Evolutionary conservation across 352 stramenopile genomes (phyloP).

Genomic region (Phytophthora ohioensis): DNA sequence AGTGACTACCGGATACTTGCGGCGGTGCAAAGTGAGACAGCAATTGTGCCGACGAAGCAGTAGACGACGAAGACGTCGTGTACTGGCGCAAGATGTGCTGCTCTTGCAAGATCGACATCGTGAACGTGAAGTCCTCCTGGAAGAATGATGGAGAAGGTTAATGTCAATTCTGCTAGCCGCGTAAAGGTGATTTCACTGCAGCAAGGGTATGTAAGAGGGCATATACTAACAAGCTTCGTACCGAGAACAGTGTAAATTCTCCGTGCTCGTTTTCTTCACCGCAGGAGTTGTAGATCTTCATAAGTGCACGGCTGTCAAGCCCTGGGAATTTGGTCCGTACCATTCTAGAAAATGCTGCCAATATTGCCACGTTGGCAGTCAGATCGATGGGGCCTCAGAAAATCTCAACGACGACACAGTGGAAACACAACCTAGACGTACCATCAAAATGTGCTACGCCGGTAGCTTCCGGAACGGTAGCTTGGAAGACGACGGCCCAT

Average conservation of each 20-base stretch:
- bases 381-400: not conserved
- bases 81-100: slow-evolving; percentile 53
- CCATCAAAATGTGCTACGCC: slow-evolving; percentile 70
- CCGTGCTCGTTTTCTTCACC: slow-evolving; percentile 86
- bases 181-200: not conserved
- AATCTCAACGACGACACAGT: not conserved
- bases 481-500: slow-evolving; percentile 70
- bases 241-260: slow-evolving; percentile 70
- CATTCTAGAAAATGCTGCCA: slow-evolving; percentile 61
- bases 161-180: not conserved
- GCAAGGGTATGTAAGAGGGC: slow-evolving; percentile 16
- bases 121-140: slow-evolving; percentile 74
- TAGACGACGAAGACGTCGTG: slow-evolving; percentile 28
- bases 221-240: slow-evolving; percentile 38
- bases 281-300: slow-evolving; percentile 79
- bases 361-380: not conserved
- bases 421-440: slow-evolving; percentile 22
- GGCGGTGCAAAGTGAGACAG: slow-evolving; percentile 22
- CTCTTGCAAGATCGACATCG: slow-evolving; percentile 70
- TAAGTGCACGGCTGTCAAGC: slow-evolving; percentile 58
- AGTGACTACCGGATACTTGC: slow-evolving; percentile 16
- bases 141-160: slow-evolving; percentile 12
- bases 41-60: slow-evolving; percentile 29
- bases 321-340: slow-evolving; percentile 61
- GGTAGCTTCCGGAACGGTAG: slow-evolving; percentile 65